Evolutionary conservation across 208 protist genomes (phyloP), one percentile per base, ranked within the genome.

Genomic region (Naegleria fowleri): DNA sequence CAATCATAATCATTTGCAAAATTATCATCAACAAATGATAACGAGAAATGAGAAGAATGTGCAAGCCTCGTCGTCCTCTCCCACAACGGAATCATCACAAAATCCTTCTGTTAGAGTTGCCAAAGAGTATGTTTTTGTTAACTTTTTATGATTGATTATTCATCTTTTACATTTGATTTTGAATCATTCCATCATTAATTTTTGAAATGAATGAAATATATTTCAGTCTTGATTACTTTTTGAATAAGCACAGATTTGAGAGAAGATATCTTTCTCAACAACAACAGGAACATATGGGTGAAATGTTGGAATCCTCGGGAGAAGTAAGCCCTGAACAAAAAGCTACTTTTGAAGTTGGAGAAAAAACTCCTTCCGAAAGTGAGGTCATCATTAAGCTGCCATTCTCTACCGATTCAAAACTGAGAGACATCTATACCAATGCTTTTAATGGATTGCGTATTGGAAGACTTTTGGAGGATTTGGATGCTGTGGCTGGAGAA

Each of bases 401-500:
- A 86, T 76, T 90, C 25, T 76, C 52, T 15, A 58, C 41, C 5
- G 88, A 90, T 76, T 15, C 13, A 4, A n/a, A 39, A 41, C 13
- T 90, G 22, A 84, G 88, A 86, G 41, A 90, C 33, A 58, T 90
- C 9, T 90, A 90, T 58, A 90, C 9, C 41, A 90, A 29, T 43
- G 39, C 51, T 41, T 40, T 39, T 41, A 51, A 58, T 59, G 51
- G 41, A 25, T 9, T 91, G 39, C 11, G 55, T 16, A 59, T 91
- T 86, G 89, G 89, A 33, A 67, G 22, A 67, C 19, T 29, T 0
- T 39, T 94, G 0, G 92, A 94, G 19, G 93, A 94, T 93, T 87
- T 94, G 5, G 93, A 94, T 90, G 90, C 92, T 11, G 22, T 94
- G 0, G 93, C 93, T 1, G 90, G 92, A 5, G 83, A 75, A 58